Percentiles rank a stretch among this genome's conserved stretches.
Conservation (phyloP, 768 basidiomycete genomes). For the Calocybe indica region DNA sequence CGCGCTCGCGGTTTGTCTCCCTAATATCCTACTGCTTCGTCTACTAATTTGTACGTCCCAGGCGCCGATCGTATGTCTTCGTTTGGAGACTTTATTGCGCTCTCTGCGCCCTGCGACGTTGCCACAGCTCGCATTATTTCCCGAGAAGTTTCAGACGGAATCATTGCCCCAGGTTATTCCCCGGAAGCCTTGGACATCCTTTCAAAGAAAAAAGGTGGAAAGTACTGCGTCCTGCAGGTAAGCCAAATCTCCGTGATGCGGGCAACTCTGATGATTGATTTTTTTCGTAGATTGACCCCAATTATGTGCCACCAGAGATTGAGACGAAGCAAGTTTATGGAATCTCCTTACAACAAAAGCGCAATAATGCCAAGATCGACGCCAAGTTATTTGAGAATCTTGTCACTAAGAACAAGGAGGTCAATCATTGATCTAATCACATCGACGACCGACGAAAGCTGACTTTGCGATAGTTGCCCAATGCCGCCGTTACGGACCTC, state of each 20-base stretch:
- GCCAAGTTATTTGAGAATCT: constrained; percentile 76
- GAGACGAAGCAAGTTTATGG: constrained; percentile 98
- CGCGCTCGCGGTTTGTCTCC: constrained; percentile 74
- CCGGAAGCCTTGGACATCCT: constrained; percentile 85
- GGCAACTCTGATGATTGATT: background rate
- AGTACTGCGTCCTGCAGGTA: constrained; percentile 96
- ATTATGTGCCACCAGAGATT: constrained; percentile 67
- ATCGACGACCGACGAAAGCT: background rate
- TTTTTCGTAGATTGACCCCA: constrained; percentile 72
- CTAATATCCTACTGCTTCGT: background rate
- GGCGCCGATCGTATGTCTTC: constrained; percentile 99
- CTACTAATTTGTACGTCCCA: constrained; percentile 19
- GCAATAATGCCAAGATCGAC: constrained; percentile 89
- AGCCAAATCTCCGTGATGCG: constrained; percentile 3
- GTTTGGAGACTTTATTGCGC: constrained; percentile 97
- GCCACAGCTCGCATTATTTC: constrained; percentile 96
- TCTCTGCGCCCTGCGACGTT: constrained; percentile 88
- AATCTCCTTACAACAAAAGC: constrained; percentile 79
- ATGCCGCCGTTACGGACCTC: constrained; percentile 77
- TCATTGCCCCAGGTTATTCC: constrained; percentile 93
- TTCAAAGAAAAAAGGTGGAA: constrained; percentile 95
- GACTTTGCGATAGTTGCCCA: constrained; percentile 52
- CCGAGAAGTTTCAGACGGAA: constrained; percentile 97
- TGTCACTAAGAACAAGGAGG: constrained; percentile 85
- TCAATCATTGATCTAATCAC: constrained; percentile 24